Evolutionary conservation across 495 filamentous ascomycete genomes (phyloP).

Genomic region (Glarea lozoyensis): DNA sequence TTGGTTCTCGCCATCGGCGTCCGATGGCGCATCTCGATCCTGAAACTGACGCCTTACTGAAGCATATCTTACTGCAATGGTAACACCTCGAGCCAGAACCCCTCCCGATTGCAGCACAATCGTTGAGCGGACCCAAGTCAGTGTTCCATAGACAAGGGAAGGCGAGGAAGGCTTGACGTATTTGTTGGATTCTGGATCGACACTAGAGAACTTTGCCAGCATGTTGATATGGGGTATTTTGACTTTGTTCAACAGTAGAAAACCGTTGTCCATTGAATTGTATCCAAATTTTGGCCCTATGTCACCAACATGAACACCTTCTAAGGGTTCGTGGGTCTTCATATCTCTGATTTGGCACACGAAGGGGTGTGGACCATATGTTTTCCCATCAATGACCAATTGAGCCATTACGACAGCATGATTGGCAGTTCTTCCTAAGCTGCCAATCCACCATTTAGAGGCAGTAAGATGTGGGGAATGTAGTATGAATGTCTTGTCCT

Average conservation of each 20-base stretch:
- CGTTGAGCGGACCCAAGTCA: slow-evolving; percentile 63
- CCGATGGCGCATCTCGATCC: slow-evolving; percentile 50
- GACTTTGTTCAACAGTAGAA: slow-evolving; percentile 61
- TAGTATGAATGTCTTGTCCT: slow-evolving; percentile 61
- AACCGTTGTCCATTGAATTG: slow-evolving; percentile 70
- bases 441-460: slow-evolving; percentile 76
- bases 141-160: slow-evolving; percentile 59
- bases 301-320: slow-evolving; percentile 62
- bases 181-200: slow-evolving; percentile 51
- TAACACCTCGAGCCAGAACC: slow-evolving; percentile 63
- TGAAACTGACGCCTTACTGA: slow-evolving; percentile 63
- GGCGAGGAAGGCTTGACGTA: slow-evolving; percentile 56
- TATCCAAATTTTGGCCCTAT: slow-evolving; percentile 71
- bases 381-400: slow-evolving; percentile 51
- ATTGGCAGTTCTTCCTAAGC: slow-evolving; percentile 61
- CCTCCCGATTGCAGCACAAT: slow-evolving; percentile 61
- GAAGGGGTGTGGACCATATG: slow-evolving; percentile 65
- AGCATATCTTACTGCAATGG: slow-evolving; percentile 63
- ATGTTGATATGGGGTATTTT: slow-evolving; percentile 62
- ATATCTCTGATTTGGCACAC: slow-evolving; percentile 65
- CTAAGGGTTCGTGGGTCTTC: slow-evolving; percentile 59
- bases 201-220: slow-evolving; percentile 53
- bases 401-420: slow-evolving; percentile 71
- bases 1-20: slow-evolving; percentile 44
- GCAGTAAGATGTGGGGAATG: slow-evolving; percentile 59